phyloP scores from a whole-genome alignment of 768 basidiomycete genomes.

The Mrakia blollopis region DNA sequence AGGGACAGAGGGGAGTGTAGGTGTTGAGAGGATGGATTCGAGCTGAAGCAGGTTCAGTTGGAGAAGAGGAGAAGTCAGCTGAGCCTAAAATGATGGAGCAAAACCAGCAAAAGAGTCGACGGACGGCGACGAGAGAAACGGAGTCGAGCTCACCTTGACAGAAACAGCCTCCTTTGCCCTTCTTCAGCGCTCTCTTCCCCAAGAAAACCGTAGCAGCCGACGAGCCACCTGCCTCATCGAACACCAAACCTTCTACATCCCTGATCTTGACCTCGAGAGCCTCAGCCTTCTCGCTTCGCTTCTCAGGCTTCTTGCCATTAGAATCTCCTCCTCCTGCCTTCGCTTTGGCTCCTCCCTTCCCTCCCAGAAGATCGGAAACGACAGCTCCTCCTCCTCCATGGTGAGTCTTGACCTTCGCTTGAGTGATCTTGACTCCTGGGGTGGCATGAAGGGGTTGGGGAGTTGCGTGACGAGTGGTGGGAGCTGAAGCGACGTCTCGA shows the following conservation, averaged over 20 bases:
- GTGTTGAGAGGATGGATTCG: conserved; percentile 24
- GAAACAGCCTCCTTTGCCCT: conserved; percentile 32
- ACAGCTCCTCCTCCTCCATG: conserved; percentile 9
- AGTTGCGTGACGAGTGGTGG: background rate
- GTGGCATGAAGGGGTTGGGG: conserved; percentile 10
- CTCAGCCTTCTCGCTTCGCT: conserved; percentile 13
- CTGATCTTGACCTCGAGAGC: conserved; percentile 7
- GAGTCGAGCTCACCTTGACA: conserved; percentile 26
- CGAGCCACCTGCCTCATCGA: conserved; percentile 1
- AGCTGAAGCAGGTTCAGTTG: background rate
- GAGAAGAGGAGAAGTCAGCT: background rate
- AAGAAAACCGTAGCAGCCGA: background rate
- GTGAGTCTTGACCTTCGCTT: background rate
- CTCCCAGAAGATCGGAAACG: conserved; percentile 21
- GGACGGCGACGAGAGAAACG: too few species aligned
- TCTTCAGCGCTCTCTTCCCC: conserved; percentile 31
- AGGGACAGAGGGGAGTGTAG: conserved; percentile 25
- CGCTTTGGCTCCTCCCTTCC: conserved; percentile 2
- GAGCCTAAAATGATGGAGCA: background rate
- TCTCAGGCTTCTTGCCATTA: conserved; percentile 5
- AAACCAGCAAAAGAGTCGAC: background rate
- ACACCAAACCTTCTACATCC: conserved; percentile 21
- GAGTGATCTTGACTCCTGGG: conserved; percentile 19
- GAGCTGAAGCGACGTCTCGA: background rate
- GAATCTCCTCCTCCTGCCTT: background rate